Conservation (phyloP, 2,329 filamentous ascomycete species). For the Cladosporium austrohemisphaericum region DNA sequence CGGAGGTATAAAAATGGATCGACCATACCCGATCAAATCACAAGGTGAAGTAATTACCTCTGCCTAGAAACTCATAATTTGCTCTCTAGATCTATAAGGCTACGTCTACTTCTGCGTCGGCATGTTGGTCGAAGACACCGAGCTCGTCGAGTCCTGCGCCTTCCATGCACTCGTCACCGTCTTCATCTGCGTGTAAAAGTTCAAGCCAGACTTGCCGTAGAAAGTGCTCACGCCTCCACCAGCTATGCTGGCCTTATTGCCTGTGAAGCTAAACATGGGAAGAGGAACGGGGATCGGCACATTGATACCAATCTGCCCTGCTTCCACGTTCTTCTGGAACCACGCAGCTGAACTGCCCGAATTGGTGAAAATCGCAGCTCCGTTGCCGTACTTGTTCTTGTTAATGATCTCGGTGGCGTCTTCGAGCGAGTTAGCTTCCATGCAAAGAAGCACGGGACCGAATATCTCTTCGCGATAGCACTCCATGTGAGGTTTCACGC, state of each 20-base stretch:
- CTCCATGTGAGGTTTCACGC: conserved; percentile 74
- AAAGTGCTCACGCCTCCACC: conserved; percentile 91
- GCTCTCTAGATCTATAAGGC: too few relatives aligned
- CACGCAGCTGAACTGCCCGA: conserved; percentile 71
- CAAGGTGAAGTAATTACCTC: too few relatives aligned
- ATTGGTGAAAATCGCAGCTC: conserved; percentile 79
- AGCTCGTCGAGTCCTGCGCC: conserved; percentile 75
- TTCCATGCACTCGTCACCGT: conserved; percentile 93
- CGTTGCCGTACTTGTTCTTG: conserved; percentile 81
- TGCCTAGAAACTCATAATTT: too few relatives aligned
- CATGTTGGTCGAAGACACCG: conserved; percentile 85
- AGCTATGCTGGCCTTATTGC: conserved; percentile 80
- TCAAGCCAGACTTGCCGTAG: conserved; percentile 86
- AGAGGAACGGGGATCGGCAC: conserved; percentile 66
- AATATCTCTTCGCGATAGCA: conserved; percentile 87
- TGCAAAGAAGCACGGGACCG: conserved; percentile 75
- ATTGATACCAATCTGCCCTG: conserved; percentile 81
- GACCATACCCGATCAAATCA: too few relatives aligned
- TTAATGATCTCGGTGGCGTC: conserved; percentile 80
- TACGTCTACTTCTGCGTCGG: conserved; percentile 56
- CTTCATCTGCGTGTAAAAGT: conserved; percentile 97
- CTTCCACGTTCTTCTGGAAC: conserved; percentile 78
- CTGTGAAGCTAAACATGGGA: conserved; percentile 45
- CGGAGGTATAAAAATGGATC: too few relatives aligned
- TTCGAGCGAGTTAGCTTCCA: conserved; percentile 73